Conservation (phyloP, 305 asterid species). For the Fraxinus nigra region DNA sequence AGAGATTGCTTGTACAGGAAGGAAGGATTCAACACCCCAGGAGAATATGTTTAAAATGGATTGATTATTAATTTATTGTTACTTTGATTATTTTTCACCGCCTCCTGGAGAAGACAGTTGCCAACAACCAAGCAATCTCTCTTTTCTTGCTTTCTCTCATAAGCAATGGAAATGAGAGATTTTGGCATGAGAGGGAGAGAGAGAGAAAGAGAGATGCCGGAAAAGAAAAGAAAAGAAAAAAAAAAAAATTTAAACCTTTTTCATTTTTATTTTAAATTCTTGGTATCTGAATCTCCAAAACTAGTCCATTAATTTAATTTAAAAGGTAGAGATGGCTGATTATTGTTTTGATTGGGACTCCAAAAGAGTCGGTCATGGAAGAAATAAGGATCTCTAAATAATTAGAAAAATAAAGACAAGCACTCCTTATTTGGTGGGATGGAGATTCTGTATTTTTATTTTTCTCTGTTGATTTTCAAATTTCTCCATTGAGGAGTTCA, state of each 20-base stretch:
- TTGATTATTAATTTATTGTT: too few species aligned
- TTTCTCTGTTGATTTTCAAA: background rate
- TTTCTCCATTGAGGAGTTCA: conserved; percentile 29
- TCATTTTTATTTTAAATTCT: background rate
- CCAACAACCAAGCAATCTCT: background rate
- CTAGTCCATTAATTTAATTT: background rate
- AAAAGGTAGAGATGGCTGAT: background rate
- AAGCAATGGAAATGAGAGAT: conserved; percentile 13
- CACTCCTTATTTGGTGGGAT: background rate
- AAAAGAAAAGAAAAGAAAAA: background rate
- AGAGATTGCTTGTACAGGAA: background rate
- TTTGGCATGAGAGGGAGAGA: background rate
- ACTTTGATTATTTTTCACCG: background rate
- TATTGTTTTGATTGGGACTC: conserved; percentile 11
- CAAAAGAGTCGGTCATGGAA: conserved; percentile 46
- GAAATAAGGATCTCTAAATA: conserved; percentile 40
- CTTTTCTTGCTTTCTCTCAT: conserved; percentile 1
- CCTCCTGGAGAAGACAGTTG: conserved; percentile 2
- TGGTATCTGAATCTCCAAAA: background rate
- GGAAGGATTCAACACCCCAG: background rate
- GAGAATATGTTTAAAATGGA: background rate
- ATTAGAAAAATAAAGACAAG: conserved; percentile 10
- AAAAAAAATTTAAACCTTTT: background rate
- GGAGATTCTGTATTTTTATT: background rate
- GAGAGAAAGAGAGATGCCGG: conserved; percentile 3